Percentiles rank a stretch among this genome's conserved stretches.
Evolutionary conservation across 2,329 filamentous ascomycete genomes (phyloP).

Genomic region (Sporothrix pallida): DNA sequence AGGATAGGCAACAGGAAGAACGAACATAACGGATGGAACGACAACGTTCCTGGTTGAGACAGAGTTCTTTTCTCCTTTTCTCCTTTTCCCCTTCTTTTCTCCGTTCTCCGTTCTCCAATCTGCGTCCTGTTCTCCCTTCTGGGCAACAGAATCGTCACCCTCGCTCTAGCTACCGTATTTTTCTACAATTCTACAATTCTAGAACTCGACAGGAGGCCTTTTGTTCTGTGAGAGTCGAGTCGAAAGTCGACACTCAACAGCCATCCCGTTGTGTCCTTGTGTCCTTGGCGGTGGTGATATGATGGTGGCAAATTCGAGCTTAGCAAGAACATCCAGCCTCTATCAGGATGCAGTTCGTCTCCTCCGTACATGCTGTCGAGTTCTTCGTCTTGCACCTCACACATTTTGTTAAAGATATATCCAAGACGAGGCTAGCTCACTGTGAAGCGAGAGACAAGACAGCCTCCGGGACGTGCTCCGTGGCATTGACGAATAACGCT

Average conservation of each 20-base stretch:
- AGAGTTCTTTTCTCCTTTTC: background rate
- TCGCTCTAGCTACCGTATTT: background rate
- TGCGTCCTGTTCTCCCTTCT: background rate
- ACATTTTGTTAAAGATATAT: background rate
- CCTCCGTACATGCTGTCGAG: background rate
- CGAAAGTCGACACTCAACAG: background rate
- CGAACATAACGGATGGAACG: background rate
- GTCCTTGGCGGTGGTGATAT: no score
- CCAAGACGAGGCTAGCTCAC: background rate
- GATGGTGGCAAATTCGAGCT: no score
- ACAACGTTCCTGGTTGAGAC: background rate
- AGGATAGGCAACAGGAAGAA: background rate
- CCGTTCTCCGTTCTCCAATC: background rate
- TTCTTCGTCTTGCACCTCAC: background rate
- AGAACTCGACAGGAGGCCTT: background rate
- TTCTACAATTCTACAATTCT: background rate
- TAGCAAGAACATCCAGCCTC: no score
- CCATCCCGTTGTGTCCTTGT: background rate
- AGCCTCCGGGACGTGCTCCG: slow-evolving; percentile 1
- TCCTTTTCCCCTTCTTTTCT: background rate
- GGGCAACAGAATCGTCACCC: background rate
- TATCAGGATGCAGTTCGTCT: no score
- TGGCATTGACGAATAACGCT: background rate
- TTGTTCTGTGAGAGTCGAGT: background rate
- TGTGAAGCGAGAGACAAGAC: background rate